Conservation (phyloP, 176 grass and related monocot species). For the Rhynchospora breviuscula region DNA sequence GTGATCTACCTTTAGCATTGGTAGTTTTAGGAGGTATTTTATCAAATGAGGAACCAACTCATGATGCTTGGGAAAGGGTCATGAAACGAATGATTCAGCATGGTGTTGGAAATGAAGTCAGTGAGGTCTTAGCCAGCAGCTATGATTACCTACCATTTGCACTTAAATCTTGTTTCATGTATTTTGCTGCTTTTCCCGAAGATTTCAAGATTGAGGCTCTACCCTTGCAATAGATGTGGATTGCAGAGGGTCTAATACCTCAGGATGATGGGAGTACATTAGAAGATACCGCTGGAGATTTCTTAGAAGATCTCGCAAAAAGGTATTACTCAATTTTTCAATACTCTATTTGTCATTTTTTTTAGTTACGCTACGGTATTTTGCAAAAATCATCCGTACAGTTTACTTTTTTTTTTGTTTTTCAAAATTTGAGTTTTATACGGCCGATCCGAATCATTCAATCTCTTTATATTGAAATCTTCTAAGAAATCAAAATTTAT, state of each 20-base stretch:
- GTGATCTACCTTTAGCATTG: not conserved
- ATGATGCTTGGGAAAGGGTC: not conserved
- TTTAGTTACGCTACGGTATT: no score
- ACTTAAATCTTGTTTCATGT: slow-evolving; percentile 1
- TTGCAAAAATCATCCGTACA: no score
- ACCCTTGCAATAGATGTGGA: not conserved
- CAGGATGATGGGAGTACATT: not conserved
- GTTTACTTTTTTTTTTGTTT: no score
- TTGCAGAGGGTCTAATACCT: not conserved
- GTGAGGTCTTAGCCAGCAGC: not conserved
- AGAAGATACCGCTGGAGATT: not conserved
- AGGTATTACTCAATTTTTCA: not conserved
- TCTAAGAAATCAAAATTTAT: no score
- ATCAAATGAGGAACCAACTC: not conserved
- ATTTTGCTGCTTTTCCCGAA: not conserved
- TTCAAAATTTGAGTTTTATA: no score
- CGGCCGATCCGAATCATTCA: no score
- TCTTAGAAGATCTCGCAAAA: not conserved
- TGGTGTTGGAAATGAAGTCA: not conserved
- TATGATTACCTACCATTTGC: not conserved
- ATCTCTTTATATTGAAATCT: no score
- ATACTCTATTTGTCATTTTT: no score
- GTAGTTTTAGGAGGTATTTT: not conserved
- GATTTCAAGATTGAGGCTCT: not conserved
- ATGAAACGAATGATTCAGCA: not conserved